Percentiles rank a stretch among this genome's conserved stretches.
Evolutionary conservation across 352 stramenopile genomes (phyloP).

Genomic region (Pythium rishiriense): DNA sequence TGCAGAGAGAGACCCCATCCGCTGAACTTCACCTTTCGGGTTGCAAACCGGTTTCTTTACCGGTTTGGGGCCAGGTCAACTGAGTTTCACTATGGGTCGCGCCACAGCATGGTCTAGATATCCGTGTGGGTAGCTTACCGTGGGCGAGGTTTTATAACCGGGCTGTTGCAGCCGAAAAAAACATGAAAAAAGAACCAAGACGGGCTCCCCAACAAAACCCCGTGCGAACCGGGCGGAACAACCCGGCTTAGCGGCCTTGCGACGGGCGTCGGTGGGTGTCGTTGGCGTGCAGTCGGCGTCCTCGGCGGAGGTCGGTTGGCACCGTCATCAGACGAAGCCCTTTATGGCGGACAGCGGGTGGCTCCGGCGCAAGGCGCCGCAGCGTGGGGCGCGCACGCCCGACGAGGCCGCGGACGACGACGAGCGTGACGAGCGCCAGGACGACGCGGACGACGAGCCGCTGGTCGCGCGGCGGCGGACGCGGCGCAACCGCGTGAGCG

Average conservation of each 20-base stretch:
- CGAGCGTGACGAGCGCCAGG: background rate
- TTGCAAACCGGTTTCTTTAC: background rate
- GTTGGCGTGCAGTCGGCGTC: background rate
- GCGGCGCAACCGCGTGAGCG: conserved; percentile 16
- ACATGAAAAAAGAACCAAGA: background rate
- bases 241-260: background rate
- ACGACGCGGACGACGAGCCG: background rate
- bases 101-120: too few species aligned
- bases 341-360: conserved; percentile 9
- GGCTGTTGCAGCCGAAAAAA: background rate
- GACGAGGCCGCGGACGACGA: background rate
- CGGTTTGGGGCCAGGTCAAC: too few species aligned
- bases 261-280: background rate
- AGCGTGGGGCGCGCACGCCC: background rate
- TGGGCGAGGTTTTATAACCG: too few species aligned
- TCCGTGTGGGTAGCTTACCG: too few species aligned
- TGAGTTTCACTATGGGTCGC: too few species aligned
- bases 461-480: background rate
- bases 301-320: background rate
- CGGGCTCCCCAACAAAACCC: background rate
- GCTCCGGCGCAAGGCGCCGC: conserved; percentile 8
- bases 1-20: background rate
- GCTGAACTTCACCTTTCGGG: background rate
- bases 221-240: background rate
- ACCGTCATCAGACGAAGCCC: background rate